phyloP scores from a whole-genome alignment of 495 filamentous ascomycete genomes.

The Cladorrhinum samala region DNA sequence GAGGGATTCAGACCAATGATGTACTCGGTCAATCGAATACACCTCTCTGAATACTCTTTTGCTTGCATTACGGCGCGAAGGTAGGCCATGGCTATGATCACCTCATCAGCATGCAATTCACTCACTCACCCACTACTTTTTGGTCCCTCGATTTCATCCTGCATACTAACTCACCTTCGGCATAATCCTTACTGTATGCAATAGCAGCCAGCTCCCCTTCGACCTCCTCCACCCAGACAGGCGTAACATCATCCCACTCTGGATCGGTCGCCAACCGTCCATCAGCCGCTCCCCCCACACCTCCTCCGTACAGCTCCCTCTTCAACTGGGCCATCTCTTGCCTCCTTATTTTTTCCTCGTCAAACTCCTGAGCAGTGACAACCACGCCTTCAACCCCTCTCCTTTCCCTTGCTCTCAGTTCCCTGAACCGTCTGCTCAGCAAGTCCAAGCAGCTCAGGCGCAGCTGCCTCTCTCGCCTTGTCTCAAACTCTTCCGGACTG shows the following conservation, averaged over 20 bases:
- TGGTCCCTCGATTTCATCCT: too few relatives aligned
- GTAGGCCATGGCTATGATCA: conserved; percentile 59
- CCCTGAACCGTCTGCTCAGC: conserved; percentile 25
- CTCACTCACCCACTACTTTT: too few relatives aligned
- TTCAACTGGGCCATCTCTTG: conserved; percentile 38
- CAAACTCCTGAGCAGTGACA: conserved; percentile 33
- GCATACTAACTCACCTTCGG: conserved; percentile 59
- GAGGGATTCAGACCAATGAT: conserved; percentile 90
- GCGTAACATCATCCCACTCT: conserved; percentile 75
- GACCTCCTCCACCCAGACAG: conserved; percentile 80
- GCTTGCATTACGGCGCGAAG: conserved; percentile 86
- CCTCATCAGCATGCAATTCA: conserved; percentile 1
- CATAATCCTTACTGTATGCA: conserved; percentile 78
- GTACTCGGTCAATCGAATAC: conserved; percentile 75
- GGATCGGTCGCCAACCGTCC: conserved; percentile 66
- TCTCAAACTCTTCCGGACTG: conserved; percentile 32
- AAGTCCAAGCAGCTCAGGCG: conserved; percentile 24
- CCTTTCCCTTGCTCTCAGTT: conserved; percentile 20
- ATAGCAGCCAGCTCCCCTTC: conserved; percentile 76
- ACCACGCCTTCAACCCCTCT: conserved; percentile 16
- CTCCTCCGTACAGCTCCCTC: conserved; percentile 38
- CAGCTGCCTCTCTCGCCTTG: conserved; percentile 22
- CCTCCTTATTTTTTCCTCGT: conserved; percentile 39
- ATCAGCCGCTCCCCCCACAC: conserved; percentile 41
- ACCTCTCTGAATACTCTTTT: conserved; percentile 76